Evolutionary conservation across 352 stramenopile species (phyloP).

Genomic region (Albugo candida): DNA sequence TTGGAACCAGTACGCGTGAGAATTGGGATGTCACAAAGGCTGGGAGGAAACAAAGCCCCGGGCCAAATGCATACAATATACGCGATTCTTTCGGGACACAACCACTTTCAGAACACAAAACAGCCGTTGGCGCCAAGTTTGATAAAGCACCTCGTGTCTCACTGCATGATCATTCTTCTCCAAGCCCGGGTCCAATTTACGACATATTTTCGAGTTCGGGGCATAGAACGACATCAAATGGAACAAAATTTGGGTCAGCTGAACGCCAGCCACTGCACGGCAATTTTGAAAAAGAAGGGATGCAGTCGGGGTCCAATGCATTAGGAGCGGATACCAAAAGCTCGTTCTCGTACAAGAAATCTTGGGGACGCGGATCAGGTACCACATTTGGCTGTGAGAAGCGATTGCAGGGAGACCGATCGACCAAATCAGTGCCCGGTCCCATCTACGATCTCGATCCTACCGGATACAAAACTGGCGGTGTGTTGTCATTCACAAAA

Average conservation of each 20-base stretch:
- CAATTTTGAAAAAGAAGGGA: slow-evolving; percentile 22
- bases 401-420: slow-evolving; percentile 16
- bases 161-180: slow-evolving; percentile 28
- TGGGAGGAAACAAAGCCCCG: slow-evolving; percentile 33
- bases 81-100: slow-evolving; percentile 36
- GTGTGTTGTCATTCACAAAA: slow-evolving; percentile 33
- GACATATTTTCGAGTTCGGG: slow-evolving; percentile 31
- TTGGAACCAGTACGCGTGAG: slow-evolving; percentile 54
- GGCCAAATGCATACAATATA: slow-evolving; percentile 42
- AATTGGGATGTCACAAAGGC: slow-evolving; percentile 44
- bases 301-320: too few relatives aligned
- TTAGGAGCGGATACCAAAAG: slow-evolving; percentile 38
- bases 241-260: slow-evolving; percentile 38
- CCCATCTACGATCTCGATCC: slow-evolving; percentile 48
- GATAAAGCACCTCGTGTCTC: slow-evolving; percentile 33
- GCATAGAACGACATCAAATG: slow-evolving; percentile 8
- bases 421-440: slow-evolving; percentile 13
- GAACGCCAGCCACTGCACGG: slow-evolving; percentile 28
- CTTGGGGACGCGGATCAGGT: slow-evolving; percentile 17
- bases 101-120: slow-evolving; percentile 26
- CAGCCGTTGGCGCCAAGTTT: slow-evolving; percentile 29
- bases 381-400: slow-evolving; percentile 56
- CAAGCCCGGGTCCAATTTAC: slow-evolving; percentile 58
- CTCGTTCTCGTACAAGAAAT: slow-evolving; percentile 26
- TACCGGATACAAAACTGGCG: slow-evolving; percentile 40